Evolutionary conservation across 345 rosid species (phyloP), one percentile per base, ranked within the genome.

Genomic region (Cardamine occulta): DNA sequence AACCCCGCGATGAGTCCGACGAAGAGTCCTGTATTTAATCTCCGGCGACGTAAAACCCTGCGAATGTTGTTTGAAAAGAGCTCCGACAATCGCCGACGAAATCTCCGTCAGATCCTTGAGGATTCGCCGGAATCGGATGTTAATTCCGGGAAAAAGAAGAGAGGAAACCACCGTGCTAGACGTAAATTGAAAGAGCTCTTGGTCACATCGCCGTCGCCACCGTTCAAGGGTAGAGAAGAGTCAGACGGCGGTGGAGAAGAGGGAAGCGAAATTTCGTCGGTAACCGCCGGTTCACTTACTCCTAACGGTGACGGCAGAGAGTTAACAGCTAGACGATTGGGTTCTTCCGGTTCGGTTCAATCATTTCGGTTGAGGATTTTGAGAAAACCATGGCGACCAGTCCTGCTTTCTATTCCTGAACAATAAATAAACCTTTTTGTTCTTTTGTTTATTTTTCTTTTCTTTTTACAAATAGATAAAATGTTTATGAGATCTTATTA

Each of bases 341-440:
- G 68, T 72, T 48, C 54, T 1, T 28, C 74, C 29, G 79, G 70
- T 67, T 57, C 75, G 70, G 59, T 74, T 59, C 78, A 73, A 24
- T 63, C 64, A 61, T 73, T 79, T 72, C 78, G 78, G 74, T 67
- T 67, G 2, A 79, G 66, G 45, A 67, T 73, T 52, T 63, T 73
- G 66, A 79, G 75, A 47, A 79, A 68, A 54, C 70, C 66, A 3
- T 79, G 82, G 82, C 74, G 74, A 79, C 82, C 82, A 52, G 65
- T 79, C 4, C 17, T 79, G 45, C 23, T 73, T 68, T 24, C 82
- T 7, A 79, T 79, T 74, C 79, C 79, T 61, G 79, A 79, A 51
- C 81, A 21, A 21, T 21, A 21, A 78, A 68, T 14, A 49, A 14
- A 54, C 55, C 18, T 1, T 47, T 23, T 23, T 31, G 2, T 40